Evolutionary conservation across 495 filamentous ascomycete species (phyloP), one percentile per base, ranked within the genome.

Genomic region (Trichoderma parareesei): DNA sequence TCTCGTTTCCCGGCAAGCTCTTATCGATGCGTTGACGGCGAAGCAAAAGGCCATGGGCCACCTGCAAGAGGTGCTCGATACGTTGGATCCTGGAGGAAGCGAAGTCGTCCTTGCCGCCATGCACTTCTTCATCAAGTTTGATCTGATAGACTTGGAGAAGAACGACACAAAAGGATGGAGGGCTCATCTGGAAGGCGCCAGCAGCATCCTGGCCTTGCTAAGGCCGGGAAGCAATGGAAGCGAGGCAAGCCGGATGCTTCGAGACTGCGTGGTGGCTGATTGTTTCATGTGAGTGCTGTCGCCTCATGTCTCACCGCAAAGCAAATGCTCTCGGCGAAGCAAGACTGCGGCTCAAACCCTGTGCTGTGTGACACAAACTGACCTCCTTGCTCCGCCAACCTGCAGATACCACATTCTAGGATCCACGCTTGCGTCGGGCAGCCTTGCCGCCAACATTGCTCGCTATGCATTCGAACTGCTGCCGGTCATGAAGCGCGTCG

Each of bases 121-220:
- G 2, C 78, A 85, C 38, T 81, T 85, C 65, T 76, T 86, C 44
- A 77, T 86, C 65, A 84, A 85, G 49, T 75, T 86, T 33, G 78
- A 85, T 67, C 75, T 86, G 6, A 76, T 86, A 27, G 83, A 86
- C 69, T 80, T 80, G 4, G 82, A 82, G 0, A 80, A 75, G 62
- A 37, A 44, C 37, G 40, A 44, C 20, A 14, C 9, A 14, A 79
- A 81, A 33, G 76, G 75, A 8, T 86, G 84, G 84, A 79, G 81
- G 38, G 71, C 74, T 63, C 84, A 86, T 67, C 74, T 85, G 49
- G 74, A 80, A 65, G 80, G 78, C 3, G 81, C 79, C 3, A 77
- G 77, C 42, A 73, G 69, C 10, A 69, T 85, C 4, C 76, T 83
- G 62, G 49, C 65, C 66, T 71, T 63, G 43, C 69, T 69, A 57